Conservation (phyloP, 192 early-diverging fungal species). For the Podila verticillata region DNA sequence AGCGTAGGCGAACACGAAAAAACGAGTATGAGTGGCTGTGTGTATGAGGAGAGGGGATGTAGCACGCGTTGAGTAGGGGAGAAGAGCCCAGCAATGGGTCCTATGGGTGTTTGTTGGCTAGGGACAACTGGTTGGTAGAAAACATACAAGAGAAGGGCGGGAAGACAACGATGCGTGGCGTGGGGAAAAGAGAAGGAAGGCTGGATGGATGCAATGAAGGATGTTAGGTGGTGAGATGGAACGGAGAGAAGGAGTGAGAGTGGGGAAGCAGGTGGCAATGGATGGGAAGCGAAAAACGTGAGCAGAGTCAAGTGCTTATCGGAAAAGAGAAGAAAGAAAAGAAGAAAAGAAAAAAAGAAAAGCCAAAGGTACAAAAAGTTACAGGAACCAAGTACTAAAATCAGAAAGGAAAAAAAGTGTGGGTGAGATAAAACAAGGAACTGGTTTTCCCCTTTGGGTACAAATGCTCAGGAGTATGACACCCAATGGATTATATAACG, state of each 20-base stretch:
- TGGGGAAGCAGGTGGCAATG: neutral
- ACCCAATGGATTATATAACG: neutral
- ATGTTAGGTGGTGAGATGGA: neutral
- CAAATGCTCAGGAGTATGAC: neutral
- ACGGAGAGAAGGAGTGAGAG: too few relatives aligned
- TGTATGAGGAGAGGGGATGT: neutral
- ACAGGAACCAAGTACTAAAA: too few relatives aligned
- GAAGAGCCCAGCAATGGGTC: too few relatives aligned
- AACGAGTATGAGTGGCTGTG: neutral
- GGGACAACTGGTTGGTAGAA: too few relatives aligned
- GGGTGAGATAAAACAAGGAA: neutral
- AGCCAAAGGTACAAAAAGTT: too few relatives aligned
- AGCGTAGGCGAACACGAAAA: neutral
- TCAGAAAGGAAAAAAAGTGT: neutral
- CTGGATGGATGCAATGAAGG: neutral
- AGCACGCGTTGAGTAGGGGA: neutral
- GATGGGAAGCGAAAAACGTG: neutral
- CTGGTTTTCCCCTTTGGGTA: too few relatives aligned
- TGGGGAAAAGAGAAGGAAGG: neutral
- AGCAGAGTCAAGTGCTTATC: neutral
- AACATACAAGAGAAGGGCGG: neutral
- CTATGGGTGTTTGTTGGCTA: neutral
- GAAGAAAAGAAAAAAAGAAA: neutral
- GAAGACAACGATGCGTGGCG: neutral
- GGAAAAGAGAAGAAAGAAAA: neutral